A percentile compares a stretch with the other conserved stretches of the same genome.
Evolutionary conservation across 1,139 yeast genomes (phyloP).

Genomic region (Debaryomyces subglobosus): DNA sequence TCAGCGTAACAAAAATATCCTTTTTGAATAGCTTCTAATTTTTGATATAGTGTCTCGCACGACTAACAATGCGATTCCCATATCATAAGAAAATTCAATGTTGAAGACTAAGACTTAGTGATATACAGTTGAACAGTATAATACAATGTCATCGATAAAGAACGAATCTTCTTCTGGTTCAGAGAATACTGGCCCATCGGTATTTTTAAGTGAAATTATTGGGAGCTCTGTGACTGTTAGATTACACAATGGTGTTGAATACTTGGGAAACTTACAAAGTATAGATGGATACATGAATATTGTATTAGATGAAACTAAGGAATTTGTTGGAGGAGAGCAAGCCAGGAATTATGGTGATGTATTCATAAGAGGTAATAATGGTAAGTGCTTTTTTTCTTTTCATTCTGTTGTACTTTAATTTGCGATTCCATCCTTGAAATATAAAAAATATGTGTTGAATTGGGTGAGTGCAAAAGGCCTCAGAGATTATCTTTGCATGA

Average conservation of each 20-base stretch:
- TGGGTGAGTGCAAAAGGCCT: not conserved
- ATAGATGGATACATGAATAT: conserved; percentile 98
- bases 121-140: not conserved
- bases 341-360: conserved; percentile 77
- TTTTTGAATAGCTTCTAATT: too few relatives aligned
- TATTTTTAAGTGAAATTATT: conserved; percentile 75
- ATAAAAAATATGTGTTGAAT: not conserved
- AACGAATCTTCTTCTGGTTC: not conserved
- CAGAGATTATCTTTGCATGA: not conserved
- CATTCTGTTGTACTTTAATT: not conserved
- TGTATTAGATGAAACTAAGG: conserved; percentile 77
- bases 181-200: conserved; percentile 61
- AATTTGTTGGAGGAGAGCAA: conserved; percentile 58
- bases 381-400: conserved; percentile 44
- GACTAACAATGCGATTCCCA: not conserved
- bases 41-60: not conserved
- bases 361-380: conserved; percentile 92
- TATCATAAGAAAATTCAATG: not conserved
- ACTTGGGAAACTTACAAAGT: conserved; percentile 73
- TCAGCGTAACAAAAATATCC: too few relatives aligned
- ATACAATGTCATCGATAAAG: conserved; percentile 1
- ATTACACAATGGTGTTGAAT: conserved; percentile 84
- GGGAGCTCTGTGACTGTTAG: conserved; percentile 83
- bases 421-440: not conserved
- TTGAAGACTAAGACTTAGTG: not conserved